These are phyloP conservation scores for Neurospora sublineolata DNA, from an alignment of 495 filamentous ascomycete species.

Conservation along the genomic window DNA sequence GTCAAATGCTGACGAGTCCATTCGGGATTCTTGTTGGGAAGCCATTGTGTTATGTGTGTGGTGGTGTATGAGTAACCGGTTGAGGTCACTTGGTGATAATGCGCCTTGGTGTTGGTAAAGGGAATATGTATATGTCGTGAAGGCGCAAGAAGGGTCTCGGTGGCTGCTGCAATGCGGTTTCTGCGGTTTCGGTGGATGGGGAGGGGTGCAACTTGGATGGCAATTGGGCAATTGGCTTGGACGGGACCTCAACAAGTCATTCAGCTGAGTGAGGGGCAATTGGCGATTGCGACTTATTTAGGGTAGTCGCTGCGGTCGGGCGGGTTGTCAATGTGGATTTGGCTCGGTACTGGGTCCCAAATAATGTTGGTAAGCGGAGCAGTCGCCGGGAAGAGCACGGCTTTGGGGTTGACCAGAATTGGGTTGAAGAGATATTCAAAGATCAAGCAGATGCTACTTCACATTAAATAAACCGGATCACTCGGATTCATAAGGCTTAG, in stretches of 20 bases:
- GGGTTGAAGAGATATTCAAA: background rate
- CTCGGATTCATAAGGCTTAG: background rate
- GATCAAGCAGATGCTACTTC: background rate
- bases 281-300: background rate
- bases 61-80: background rate
- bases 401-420: background rate
- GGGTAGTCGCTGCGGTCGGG: background rate
- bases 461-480: background rate
- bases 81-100: background rate
- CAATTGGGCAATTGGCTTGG: background rate
- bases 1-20: slow-evolving; percentile 52
- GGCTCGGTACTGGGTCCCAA: background rate
- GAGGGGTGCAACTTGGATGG: background rate
- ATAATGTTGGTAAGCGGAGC: background rate
- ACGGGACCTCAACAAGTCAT: background rate
- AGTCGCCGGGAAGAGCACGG: background rate
- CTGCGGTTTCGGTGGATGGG: background rate
- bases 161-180: background rate
- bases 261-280: background rate
- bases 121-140: background rate
- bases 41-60: slow-evolving; percentile 24
- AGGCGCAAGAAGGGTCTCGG: background rate
- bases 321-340: background rate
- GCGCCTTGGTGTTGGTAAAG: background rate
- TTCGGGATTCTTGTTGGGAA: slow-evolving; percentile 17